phyloP scores from a whole-genome alignment of 257 asterid species.

The Voacanga thouarsii region DNA sequence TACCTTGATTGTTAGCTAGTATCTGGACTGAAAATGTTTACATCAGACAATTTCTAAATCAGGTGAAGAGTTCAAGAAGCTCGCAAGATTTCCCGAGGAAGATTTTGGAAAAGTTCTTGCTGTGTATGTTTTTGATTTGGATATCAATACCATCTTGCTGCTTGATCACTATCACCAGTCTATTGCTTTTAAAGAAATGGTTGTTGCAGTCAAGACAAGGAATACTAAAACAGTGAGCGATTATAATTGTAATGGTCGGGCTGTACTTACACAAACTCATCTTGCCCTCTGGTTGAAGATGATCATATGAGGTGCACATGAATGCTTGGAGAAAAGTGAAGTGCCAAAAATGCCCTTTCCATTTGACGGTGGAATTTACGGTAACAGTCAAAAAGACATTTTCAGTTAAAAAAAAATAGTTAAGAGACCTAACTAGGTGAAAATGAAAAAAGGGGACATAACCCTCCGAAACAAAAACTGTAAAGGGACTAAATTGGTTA shows the following conservation, averaged over 20 bases:
- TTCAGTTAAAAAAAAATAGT: no score
- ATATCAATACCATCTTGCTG: slow-evolving; percentile 46
- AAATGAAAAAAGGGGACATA: no score
- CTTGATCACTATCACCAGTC: slow-evolving; percentile 92
- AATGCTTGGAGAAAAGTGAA: no score
- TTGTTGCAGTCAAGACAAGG: slow-evolving; percentile 80
- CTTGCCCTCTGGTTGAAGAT: no score
- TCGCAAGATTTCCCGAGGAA: slow-evolving; percentile 66
- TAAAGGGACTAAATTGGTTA: no score
- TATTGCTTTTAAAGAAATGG: slow-evolving; percentile 92
- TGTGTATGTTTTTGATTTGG: slow-evolving; percentile 84
- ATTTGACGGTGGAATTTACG: no score
- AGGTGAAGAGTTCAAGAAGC: slow-evolving; percentile 63
- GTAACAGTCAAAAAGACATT: no score
- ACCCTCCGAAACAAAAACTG: no score
- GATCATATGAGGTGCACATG: no score
- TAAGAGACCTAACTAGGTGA: no score
- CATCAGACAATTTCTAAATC: slow-evolving; percentile 75
- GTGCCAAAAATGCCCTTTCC: no score
- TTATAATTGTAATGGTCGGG: slow-evolving; percentile 79
- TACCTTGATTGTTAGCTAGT: slow-evolving; percentile 92
- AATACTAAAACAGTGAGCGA: slow-evolving; percentile 88
- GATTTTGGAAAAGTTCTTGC: slow-evolving; percentile 74
- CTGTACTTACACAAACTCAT: slow-evolving; percentile 73
- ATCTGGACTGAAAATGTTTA: slow-evolving; percentile 75